Evolutionary conservation across 179 eudicot genomes (phyloP).

Genomic region (Amaranthus tricolor): DNA sequence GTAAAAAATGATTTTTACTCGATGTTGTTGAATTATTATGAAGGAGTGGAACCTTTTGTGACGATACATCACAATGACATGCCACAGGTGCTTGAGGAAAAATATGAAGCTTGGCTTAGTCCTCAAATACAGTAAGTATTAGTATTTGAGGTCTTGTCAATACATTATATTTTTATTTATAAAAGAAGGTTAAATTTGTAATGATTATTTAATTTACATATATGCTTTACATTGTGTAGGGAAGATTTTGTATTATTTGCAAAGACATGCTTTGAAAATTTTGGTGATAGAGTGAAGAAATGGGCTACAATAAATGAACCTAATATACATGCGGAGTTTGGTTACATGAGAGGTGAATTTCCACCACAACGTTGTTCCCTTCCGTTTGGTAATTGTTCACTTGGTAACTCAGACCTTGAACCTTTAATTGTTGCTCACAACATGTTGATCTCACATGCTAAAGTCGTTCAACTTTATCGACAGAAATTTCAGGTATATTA

Average conservation of each 20-base stretch:
- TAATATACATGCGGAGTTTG: slow-evolving; percentile 39
- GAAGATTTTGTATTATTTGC: slow-evolving; percentile 67
- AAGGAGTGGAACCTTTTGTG: slow-evolving; percentile 77
- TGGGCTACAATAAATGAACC: slow-evolving; percentile 87
- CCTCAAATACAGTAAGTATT: slow-evolving; percentile 66
- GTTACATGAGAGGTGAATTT: slow-evolving; percentile 45
- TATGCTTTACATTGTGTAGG: slow-evolving; percentile 37
- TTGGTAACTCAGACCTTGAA: slow-evolving; percentile 70
- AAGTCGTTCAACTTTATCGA: slow-evolving; percentile 58
- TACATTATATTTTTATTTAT: no score
- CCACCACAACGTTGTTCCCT: slow-evolving; percentile 76
- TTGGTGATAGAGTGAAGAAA: slow-evolving; percentile 73
- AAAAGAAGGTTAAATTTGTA: no score
- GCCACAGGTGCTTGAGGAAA: slow-evolving; percentile 74
- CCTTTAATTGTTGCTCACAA: slow-evolving; percentile 65
- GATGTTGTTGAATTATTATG: background rate
- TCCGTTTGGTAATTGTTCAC: slow-evolving; percentile 66
- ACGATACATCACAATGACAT: slow-evolving; percentile 61
- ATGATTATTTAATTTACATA: no score
- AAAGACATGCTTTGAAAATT: slow-evolving; percentile 54
- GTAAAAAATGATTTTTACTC: no score
- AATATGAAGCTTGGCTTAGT: slow-evolving; percentile 72
- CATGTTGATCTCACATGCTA: slow-evolving; percentile 68
- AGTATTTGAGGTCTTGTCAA: background rate
- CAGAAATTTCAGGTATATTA: slow-evolving; percentile 44